Evolutionary conservation across 164 flowering plant genomes (phyloP), one percentile per base, ranked within the genome.

Genomic region (Stephania yunnanensis): DNA sequence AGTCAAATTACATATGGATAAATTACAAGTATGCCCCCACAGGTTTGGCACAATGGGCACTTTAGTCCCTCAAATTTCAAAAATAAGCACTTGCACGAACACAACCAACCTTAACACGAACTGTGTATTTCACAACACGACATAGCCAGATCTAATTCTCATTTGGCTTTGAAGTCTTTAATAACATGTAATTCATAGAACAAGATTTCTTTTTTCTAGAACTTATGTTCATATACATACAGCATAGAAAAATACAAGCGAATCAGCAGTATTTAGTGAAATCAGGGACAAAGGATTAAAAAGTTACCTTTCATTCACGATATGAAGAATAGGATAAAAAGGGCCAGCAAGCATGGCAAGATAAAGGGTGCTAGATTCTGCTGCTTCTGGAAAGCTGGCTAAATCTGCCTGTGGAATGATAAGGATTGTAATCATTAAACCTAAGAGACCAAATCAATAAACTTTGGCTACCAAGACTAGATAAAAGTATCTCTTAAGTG

Each of bases 281-380:
- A 42, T 45, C 9, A 44, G 25, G 46, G 20, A 36, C 17, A 71
- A 67, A 64, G 11, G 25, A 15, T 31, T 36, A 36, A 71, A 58
- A 66, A 83, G 85, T 50, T 69, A 94, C 98, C 96, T 91, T 80
- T 92, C 96, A 76, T 80, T 87, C 67, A 86, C 88, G 78, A 89
- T 70, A 48, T 81, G 82, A 75, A 94, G 91, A 76, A 94, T 89
- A 42, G 98, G 98, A 84, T 94, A 92, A 75, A 88, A 90, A 66
- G 97, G 97, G 76, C 97, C 97, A 71, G 91, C 87, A 82, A 94
- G 94, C 96, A 94, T 92, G 5, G 97, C 94, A 76, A 94, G 90
- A 84, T 91, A 92, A 74, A 91, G 93, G 7, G 86, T 70, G 76
- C 70, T 87, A 73, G 87, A 69, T 70, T 94, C 96, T 53, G 92